Base-by-base conservation (phyloP, 176 grass and related monocot genomes). In the Themeda triandra region DNA sequence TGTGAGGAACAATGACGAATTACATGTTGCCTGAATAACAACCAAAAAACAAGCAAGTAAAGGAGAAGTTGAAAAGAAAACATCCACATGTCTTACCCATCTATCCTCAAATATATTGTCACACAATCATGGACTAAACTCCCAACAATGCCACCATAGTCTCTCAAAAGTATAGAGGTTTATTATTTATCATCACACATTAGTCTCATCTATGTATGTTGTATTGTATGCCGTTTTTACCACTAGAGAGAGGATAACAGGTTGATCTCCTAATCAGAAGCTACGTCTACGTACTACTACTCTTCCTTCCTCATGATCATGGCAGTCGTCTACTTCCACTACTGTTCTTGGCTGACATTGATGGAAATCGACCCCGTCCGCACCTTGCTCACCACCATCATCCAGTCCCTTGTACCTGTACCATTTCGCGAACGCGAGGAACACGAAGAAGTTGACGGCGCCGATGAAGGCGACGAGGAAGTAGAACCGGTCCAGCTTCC, bases 401-500 rank as follows among this genome's bases (percentile, higher is more conserved):
- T 54, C 82, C 5, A 66, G 17, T 23, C 46, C 90, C 54, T 87
- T 96, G 63, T 96, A 96, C 42, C 74, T 90, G 44, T 93, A 96
- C 94, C 94, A 96, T 11, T 86, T 87, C 0, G 94, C 91, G 21
- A 84, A 89, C 0, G 42, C 87, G 41, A 89, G 29, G 32, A 96
- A 96, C n/a, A 83, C 69, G 3, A 89, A 10, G 41, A 96, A 83
- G 80, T 96, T 86, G 21, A 79, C 35, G 11, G 65, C 46, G 3
- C 81, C 89, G 6, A 93, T n/a, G 62, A 56, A 53, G 14, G 25
- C 91, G 18, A 97, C 84, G 25, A 86, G 49, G 69, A 83, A 74
- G 73, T 96, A 96, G 89, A 91, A 93, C 45, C 64, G 35, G 63
- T 93, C 89, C 8, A 97, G 75, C 68, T 48, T 93, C 10, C 91